Base-by-base conservation (phyloP, 352 stramenopile genomes). In the Peronosclerospora sorghi region DNA sequence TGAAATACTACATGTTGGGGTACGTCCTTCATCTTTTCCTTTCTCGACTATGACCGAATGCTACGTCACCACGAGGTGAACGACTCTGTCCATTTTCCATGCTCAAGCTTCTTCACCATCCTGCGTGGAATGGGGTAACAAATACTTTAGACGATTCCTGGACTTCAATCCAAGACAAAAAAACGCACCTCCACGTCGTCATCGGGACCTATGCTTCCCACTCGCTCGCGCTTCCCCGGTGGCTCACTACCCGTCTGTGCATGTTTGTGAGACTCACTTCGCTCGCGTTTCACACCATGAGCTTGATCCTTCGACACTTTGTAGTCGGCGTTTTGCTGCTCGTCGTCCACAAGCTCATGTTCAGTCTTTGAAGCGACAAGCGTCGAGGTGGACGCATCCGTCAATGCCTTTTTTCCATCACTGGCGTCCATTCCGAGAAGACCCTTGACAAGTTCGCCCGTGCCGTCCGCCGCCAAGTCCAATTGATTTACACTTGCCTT, bases 401-500 rank as follows among this genome's bases (percentile, higher is more conserved):
- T 10, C 9, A 24, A 34, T 24, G 59, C 51, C 19, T 68, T 56
- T 17, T 12, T 58, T 14, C 14, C 35, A 9, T 64, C 54, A 21
- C 4, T 46, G 15, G 49, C 38, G 17, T 52, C 38, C 10, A 78
- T 50, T 5, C 70, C 72, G 28, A 90, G 53, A 27, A 93, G 78
- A 24, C 63, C 71, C 42, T 83, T 83, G 1, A 93, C 77, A 14
- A 93, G 64, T 0, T 67, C 52, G 5, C 65, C 72, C 18, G 73
- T 65, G 4, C 80, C 80, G 12, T 73, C 54, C 4, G 80, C 59
- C 3, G 76, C 74, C 37, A 83, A 44, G 30, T 90, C 60, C 59
- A 93, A 56, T 47, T 82, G 60, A n/a, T 68, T 57, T 8, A 93
- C 61, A 20, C 77, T 86, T 18, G 60, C 56, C 41, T 78, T 76